Evolutionary conservation across 371 early-diverging fungal genomes (phyloP).

Genomic region (Coemansia sp.): DNA sequence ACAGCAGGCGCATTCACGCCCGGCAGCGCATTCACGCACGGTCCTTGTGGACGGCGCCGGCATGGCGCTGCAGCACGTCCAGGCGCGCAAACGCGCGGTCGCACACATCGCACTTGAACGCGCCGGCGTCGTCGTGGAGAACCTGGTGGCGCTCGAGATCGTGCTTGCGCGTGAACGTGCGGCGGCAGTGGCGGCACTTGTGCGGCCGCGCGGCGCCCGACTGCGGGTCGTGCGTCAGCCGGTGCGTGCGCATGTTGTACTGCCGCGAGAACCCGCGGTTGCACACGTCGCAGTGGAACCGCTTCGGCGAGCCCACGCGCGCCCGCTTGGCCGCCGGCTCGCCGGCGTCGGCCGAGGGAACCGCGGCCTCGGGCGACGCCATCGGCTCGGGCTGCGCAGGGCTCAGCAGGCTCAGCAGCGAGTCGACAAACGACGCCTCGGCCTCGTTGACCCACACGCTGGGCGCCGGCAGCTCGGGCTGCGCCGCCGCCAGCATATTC

Average conservation of each 20-base stretch:
- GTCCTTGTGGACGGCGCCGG: constrained; percentile 29
- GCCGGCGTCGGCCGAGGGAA: constrained; percentile 3
- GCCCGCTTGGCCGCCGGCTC: background rate
- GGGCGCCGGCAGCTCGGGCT: constrained; percentile 1
- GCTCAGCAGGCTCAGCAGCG: constrained; percentile 33
- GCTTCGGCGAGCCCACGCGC: background rate
- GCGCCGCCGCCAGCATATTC: constrained; percentile 10
- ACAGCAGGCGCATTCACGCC: no score
- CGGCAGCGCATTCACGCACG: background rate
- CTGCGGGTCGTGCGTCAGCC: constrained; percentile 44
- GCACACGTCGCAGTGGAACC: constrained; percentile 49
- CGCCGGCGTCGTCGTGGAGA: constrained; percentile 38
- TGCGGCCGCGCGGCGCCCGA: constrained; percentile 36
- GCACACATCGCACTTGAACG: constrained; percentile 45
- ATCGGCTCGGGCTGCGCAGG: background rate
- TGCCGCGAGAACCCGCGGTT: constrained; percentile 48
- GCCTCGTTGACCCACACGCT: constrained; percentile 1
- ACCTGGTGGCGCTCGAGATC: constrained; percentile 50
- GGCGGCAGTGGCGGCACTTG: constrained; percentile 36
- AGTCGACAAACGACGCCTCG: constrained; percentile 30
- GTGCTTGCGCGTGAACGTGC: constrained; percentile 51
- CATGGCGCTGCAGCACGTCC: constrained; percentile 50
- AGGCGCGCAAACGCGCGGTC: constrained; percentile 44
- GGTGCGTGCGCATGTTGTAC: constrained; percentile 47
- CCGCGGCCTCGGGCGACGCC: constrained; percentile 4